A percentile compares a stretch with the other conserved stretches of the same genome.
These are phyloP conservation scores for Castanea mollissima DNA, from an alignment of 306 rosid genomes.

Conservation along the genomic window DNA sequence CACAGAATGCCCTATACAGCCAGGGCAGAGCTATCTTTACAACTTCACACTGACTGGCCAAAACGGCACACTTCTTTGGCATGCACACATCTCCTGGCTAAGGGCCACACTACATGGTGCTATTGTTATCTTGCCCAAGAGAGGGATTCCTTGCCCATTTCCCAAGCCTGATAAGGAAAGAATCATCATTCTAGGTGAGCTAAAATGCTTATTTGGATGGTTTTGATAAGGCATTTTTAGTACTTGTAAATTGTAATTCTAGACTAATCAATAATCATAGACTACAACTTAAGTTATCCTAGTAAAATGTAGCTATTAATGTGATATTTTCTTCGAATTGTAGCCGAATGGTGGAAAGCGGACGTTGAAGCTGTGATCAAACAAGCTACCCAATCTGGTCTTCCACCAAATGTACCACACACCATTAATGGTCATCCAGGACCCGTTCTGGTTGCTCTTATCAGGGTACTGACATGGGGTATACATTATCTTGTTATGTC, in stretches of 20 bases:
- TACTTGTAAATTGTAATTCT: neutral
- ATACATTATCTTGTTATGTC: neutral
- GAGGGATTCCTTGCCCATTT: slow-evolving; percentile 62
- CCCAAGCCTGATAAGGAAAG: slow-evolving; percentile 58
- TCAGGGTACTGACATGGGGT: slow-evolving; percentile 38
- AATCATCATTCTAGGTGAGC: slow-evolving; percentile 52
- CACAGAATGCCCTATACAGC: slow-evolving; percentile 73
- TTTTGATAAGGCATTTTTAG: neutral
- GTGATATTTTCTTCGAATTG: slow-evolving; percentile 9
- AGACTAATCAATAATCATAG: neutral
- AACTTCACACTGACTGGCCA: slow-evolving; percentile 68
- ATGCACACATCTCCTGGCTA: slow-evolving; percentile 77
- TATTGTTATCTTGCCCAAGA: slow-evolving; percentile 62
- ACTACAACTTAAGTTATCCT: neutral
- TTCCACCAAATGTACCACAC: slow-evolving; percentile 66
- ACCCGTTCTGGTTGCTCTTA: slow-evolving; percentile 55
- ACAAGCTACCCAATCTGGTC: slow-evolving; percentile 43
- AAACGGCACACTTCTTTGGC: slow-evolving; percentile 87
- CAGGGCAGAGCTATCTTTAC: slow-evolving; percentile 56
- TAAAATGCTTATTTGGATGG: neutral
- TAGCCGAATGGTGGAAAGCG: slow-evolving; percentile 81
- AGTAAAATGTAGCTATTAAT: neutral
- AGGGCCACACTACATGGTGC: slow-evolving; percentile 74
- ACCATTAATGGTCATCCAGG: slow-evolving; percentile 68
- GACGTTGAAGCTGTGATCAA: slow-evolving; percentile 68